Evolutionary conservation across 257 asterid species (phyloP), one percentile per base, ranked within the genome.

Genomic region (Lithospermum erythrorhizon): DNA sequence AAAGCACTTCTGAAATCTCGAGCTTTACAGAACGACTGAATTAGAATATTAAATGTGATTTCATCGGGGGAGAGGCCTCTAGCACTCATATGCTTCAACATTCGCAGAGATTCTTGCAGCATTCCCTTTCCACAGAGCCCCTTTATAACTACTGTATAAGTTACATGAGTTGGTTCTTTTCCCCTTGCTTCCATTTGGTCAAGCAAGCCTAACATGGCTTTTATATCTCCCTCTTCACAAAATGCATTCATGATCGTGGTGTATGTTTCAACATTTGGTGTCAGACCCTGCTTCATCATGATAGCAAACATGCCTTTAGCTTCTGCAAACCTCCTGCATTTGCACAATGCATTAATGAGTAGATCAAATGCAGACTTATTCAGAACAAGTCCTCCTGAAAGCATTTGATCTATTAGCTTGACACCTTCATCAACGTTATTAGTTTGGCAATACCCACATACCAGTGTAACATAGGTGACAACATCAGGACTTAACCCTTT

Each of bases 71-170:
- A 66, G 48, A 83, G 61, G 60, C 85, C 90, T 65, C 68, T 62
- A 53, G 75, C 76, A 58, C 65, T 54, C 95, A 87, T 87, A 62
- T 22, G 37, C 70, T 61, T 69, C 48, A 90, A 74, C 62, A 76
- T 52, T 47, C 22, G 62, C 35, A 76, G 47, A 21, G 94, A 76
- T 61, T 81, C 79, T 63, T 81, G 69, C 18, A 85, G 76, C 78
- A 66, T 72, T 41, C 89, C 73, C 67, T 59, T 73, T 74, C 72
- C 83, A 64, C 90, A 77, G 20, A 75, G 72, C 35, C 77, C 83
- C 77, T 90, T 90, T 79, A 90, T 78, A 29, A 76, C 29, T 66
- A 87, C 90, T 49, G 97, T 81, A 67, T 76, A 80, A 65, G 95
- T 84, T 58, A 83, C 82, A 65, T 68, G 81, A 73, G 83, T 84